Conservation (phyloP, 2,329 filamentous ascomycete genomes). For the Cladosporium sp. region DNA sequence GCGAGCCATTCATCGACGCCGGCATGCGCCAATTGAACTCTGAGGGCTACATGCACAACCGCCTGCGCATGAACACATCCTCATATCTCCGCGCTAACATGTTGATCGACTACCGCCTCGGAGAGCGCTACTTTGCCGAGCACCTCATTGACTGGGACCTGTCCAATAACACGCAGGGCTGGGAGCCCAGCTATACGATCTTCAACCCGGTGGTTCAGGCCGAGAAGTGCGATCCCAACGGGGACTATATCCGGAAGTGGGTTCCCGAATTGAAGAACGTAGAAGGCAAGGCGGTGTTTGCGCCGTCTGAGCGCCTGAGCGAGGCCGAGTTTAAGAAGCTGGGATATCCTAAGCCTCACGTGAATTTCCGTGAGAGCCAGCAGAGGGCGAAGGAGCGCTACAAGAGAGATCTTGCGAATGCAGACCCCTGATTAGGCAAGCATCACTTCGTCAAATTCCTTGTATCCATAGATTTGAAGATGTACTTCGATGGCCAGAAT, state of each 20-base stretch:
- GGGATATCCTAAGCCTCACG: slow-evolving; percentile 41
- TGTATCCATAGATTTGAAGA: not conserved
- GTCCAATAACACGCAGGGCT: slow-evolving; percentile 46
- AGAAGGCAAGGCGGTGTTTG: slow-evolving; percentile 44
- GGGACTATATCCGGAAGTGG: slow-evolving; percentile 78
- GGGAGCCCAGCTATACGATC: slow-evolving; percentile 47
- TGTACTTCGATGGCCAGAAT: no score
- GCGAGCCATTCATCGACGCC: slow-evolving; percentile 46
- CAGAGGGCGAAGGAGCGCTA: slow-evolving; percentile 38
- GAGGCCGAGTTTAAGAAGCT: slow-evolving; percentile 45
- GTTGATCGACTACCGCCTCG: slow-evolving; percentile 44
- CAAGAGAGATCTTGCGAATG: slow-evolving; percentile 40
- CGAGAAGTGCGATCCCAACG: slow-evolving; percentile 75
- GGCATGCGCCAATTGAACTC: slow-evolving; percentile 46
- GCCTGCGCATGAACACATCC: slow-evolving; percentile 45
- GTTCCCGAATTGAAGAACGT: slow-evolving; percentile 62
- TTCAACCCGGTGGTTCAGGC: slow-evolving; percentile 67
- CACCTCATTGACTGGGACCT: slow-evolving; percentile 45
- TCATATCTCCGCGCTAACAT: slow-evolving; percentile 45
- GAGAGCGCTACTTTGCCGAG: slow-evolving; percentile 48
- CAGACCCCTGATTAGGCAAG: slow-evolving; percentile 22
- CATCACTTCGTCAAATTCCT: not conserved
- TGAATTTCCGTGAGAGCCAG: slow-evolving; percentile 40
- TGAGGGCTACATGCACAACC: slow-evolving; percentile 49
- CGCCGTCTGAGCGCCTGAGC: slow-evolving; percentile 38